Evolutionary conservation across 495 filamentous ascomycete genomes (phyloP), one percentile per base, ranked within the genome.

Genomic region (Zalerion maritima): DNA sequence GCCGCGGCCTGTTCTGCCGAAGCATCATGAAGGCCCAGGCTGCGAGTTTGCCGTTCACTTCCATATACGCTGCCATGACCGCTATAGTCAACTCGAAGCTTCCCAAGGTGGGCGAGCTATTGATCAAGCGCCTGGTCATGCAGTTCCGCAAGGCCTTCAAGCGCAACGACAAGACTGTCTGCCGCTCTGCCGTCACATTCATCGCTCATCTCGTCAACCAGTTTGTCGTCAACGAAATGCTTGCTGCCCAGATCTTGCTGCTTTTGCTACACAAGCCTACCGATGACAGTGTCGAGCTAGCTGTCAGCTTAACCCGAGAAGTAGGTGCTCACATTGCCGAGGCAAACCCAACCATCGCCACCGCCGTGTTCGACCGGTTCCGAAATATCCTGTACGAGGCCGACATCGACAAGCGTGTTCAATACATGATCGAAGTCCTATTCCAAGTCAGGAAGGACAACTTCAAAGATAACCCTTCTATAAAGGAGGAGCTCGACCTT

Each of bases 41-140:
- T 14, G 81, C 82, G n/a, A 89, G 81, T 59, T 75, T 94, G 47
- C 85, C 87, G 0, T 99, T 94, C 45, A 94, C 87, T 0, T 75
- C 86, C 1, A 89, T 99, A 31, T 91, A 91, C 41, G 91, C 89
- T 9, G 77, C 83, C 14, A 84, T 94, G 78, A 82, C 74, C 0
- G 83, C 91, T 11, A 93, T 99, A 32, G 82, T 94, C 47, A 99
- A 99, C 49, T 93, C 89, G 14, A 99, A 99, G 50, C 62, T 99
- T 14, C 89, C 89, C 2, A 73, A 84, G 47, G 83, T 94, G 12
- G 89, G 89, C 16, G 91, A 99, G 49, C 57, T 99, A 28, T 62
- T 99, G 18, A 62, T 91, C 31, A 81, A 80, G 43, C 67, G 89
- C 22, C 61, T 99, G 33, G 71, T 96, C 33, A 63, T 89, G 15